Evolutionary conservation across 495 filamentous ascomycete species (phyloP).

Genomic region (Penicillium fimorum): DNA sequence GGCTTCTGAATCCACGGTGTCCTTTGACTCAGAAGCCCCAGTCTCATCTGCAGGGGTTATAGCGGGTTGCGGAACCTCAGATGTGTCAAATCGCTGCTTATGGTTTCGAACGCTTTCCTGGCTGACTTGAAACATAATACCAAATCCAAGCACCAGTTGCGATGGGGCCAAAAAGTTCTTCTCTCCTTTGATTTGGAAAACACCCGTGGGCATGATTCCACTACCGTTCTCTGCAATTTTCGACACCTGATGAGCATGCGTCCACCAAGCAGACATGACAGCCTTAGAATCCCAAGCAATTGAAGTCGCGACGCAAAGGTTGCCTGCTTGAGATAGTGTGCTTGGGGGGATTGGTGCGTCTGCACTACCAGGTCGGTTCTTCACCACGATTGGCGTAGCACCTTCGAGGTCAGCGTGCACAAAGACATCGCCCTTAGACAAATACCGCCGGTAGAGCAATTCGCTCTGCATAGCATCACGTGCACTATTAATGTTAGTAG

Average conservation of each 20-base stretch:
- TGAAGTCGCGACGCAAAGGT: conserved; percentile 76
- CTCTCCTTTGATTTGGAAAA: conserved; percentile 76
- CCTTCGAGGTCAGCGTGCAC: conserved; percentile 88
- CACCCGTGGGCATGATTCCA: conserved; percentile 64
- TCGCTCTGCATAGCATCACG: conserved; percentile 90
- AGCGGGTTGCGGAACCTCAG: conserved; percentile 27
- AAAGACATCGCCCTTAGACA: conserved; percentile 87
- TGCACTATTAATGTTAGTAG: conserved; percentile 49
- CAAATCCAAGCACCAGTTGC: conserved; percentile 83
- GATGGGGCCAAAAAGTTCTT: conserved; percentile 91
- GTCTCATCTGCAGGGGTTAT: conserved; percentile 7
- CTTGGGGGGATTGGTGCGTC: conserved; percentile 87
- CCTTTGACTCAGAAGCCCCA: conserved; percentile 5
- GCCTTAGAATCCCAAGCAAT: conserved; percentile 95
- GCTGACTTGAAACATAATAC: conserved; percentile 81
- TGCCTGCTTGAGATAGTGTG: conserved; percentile 87
- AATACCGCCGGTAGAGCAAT: conserved; percentile 77
- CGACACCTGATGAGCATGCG: conserved; percentile 78
- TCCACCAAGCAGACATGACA: conserved; percentile 94
- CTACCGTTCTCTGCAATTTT: conserved; percentile 80
- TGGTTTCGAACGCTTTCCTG: conserved; percentile 83
- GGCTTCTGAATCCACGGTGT: background rate
- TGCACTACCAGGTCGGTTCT: conserved; percentile 71
- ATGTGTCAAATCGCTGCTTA: conserved; percentile 59
- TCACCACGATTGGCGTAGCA: conserved; percentile 77